Percentiles rank a stretch among this genome's conserved stretches.
Conservation (phyloP, 2,329 filamentous ascomycete species). For the Aspergillus texensis region DNA sequence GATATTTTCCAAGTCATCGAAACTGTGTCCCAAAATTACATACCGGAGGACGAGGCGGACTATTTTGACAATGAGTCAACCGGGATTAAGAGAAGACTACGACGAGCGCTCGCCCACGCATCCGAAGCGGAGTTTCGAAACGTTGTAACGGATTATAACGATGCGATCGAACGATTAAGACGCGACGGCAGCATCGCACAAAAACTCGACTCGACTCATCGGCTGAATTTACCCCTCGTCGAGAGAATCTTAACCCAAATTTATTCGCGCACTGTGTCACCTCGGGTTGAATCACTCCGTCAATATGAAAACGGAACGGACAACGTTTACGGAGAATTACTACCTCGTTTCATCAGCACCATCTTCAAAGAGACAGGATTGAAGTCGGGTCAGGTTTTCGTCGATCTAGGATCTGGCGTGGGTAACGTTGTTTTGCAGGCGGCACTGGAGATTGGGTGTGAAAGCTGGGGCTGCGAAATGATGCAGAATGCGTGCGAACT, state of each 20-base stretch:
- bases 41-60: constrained; percentile 69
- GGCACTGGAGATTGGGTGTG: constrained; percentile 88
- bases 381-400: constrained; percentile 82
- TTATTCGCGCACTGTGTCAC: constrained; percentile 90
- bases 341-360: constrained; percentile 79
- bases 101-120: constrained; percentile 70
- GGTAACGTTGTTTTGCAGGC: constrained; percentile 95
- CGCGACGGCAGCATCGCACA: constrained; percentile 71
- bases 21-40: constrained; percentile 73
- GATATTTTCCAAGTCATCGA: constrained; percentile 72
- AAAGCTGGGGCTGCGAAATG: constrained; percentile 95
- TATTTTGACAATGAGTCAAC: constrained; percentile 71
- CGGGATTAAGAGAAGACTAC: constrained; percentile 76
- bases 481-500: constrained; percentile 88
- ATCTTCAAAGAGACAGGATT: constrained; percentile 79
- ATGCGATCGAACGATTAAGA: constrained; percentile 65
- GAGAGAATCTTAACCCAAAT: constrained; percentile 83
- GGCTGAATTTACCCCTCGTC: constrained; percentile 71
- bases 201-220: constrained; percentile 69
- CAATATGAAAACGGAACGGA: constrained; percentile 89
- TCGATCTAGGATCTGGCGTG: constrained; percentile 93
- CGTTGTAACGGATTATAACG: constrained; percentile 78
- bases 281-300: constrained; percentile 78
- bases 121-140: constrained; percentile 71
- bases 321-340: constrained; percentile 91